Evolutionary conservation across 345 rosid species (phyloP), one percentile per base, ranked within the genome.

Genomic region (Tarenaya hassleriana): DNA sequence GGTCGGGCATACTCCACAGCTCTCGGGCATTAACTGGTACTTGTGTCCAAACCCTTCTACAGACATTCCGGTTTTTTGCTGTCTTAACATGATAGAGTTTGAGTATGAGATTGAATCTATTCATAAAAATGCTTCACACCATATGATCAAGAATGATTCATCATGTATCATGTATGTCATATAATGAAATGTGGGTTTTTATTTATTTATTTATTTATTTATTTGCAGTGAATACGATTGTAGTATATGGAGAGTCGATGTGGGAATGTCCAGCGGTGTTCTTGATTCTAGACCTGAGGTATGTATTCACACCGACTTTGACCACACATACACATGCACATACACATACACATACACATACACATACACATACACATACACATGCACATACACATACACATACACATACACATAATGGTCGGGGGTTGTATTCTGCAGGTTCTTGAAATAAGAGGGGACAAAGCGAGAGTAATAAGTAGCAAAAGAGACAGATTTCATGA

Each of bases 181-280:
- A 12, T 15, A 27, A 41, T 45, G 33, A 41, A 46, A 52, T 18
- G 14, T 43, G 34, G 8, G 17, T 19, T 62, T 39, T 50, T 56
- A n/a, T n/a, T n/a, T n/a, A n/a, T n/a, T n/a, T n/a, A n/a, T n/a
- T n/a, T n/a, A n/a, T n/a, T n/a, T n/a, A n/a, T n/a, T n/a, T 43
- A 9, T 4, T 24, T 59, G 65, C 81, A 91, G 98, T 69, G 73
- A 84, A 60, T 91, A 82, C 55, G 70, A 79, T 60, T 77, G 96
- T 52, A 75, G 85, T 52, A 75, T 91, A 66, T 91, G 98, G 98
- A 69, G 92, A 15, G 41, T 91, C 46, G 96, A 91, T 64, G 98
- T 91, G 5, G 98, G 98, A 64, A 91, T 91, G 98, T 91, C 98
- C 19, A 77, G 89, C 63, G 96, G 98, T 53, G 89, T 91, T 71